Evolutionary conservation across 202 grass and related monocot species (phyloP).

Genomic region (Schoenoplectus triqueter): DNA sequence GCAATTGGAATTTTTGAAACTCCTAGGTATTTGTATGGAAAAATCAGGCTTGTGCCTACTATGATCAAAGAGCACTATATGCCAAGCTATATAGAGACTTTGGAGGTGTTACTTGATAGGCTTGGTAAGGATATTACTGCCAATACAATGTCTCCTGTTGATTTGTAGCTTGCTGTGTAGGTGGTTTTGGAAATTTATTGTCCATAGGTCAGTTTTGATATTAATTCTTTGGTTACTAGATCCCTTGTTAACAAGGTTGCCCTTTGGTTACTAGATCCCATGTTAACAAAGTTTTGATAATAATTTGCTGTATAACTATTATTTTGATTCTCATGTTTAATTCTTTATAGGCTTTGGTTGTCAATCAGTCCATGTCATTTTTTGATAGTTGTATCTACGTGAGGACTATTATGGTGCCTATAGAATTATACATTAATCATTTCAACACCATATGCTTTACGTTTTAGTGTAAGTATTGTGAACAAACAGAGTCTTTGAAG

Average conservation of each 20-base stretch:
- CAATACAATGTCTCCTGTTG: conserved; percentile 26
- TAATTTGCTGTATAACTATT: conserved; percentile 15
- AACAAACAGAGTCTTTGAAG: not conserved
- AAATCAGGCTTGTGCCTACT: conserved; percentile 66
- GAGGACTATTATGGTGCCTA: not conserved
- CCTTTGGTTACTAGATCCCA: conserved; percentile 14
- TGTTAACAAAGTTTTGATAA: conserved; percentile 10
- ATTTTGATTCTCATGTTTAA: not conserved
- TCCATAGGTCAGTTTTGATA: conserved; percentile 22
- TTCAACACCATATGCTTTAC: conserved; percentile 9
- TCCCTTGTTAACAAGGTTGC: too few species aligned
- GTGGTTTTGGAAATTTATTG: conserved; percentile 9
- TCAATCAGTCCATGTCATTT: conserved; percentile 16
- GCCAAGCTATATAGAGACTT: conserved; percentile 65
- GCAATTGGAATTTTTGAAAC: conserved; percentile 61
- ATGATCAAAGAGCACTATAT: conserved; percentile 89
- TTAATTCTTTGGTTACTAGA: conserved; percentile 30
- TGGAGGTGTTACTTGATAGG: conserved; percentile 69
- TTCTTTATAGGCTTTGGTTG: conserved; percentile 32
- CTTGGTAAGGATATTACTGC: conserved; percentile 43
- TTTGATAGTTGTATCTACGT: conserved; percentile 8
- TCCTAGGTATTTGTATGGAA: conserved; percentile 73
- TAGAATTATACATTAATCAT: conserved; percentile 17
- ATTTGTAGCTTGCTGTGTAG: conserved; percentile 44
- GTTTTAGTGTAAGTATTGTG: not conserved